Percentiles rank a stretch among this genome's conserved stretches.
Evolutionary conservation across 352 stramenopile species (phyloP).

Genomic region (Phytophthora brassicae): DNA sequence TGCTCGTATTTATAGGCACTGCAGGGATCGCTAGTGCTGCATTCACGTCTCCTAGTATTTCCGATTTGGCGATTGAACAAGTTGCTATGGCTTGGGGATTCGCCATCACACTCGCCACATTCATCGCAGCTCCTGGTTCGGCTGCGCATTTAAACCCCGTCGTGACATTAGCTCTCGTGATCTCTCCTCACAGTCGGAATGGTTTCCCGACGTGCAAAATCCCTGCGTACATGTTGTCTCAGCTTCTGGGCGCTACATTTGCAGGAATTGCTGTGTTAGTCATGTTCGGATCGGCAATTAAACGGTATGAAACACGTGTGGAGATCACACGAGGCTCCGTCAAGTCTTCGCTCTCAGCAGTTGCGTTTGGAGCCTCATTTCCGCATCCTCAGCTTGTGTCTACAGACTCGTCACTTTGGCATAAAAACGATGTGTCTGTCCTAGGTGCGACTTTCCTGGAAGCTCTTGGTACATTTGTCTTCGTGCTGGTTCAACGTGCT

Average conservation of each 20-base stretch:
- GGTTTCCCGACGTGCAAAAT: conserved; percentile 44
- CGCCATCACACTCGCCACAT: conserved; percentile 52
- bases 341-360: conserved; percentile 57
- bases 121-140: conserved; percentile 46
- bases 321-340: conserved; percentile 27
- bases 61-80: conserved; percentile 16
- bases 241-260: conserved; percentile 55
- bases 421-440: conserved; percentile 36
- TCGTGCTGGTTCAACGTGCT: conserved; percentile 64
- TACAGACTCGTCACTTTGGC: conserved; percentile 7
- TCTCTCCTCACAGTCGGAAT: conserved; percentile 34
- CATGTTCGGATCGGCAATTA: conserved; percentile 54
- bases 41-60: conserved; percentile 11
- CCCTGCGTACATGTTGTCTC: conserved; percentile 57
- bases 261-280: conserved; percentile 43
- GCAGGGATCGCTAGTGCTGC: conserved; percentile 24
- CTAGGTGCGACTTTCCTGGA: conserved; percentile 54
- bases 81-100: conserved; percentile 40
- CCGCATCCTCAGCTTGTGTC: conserved; percentile 49
- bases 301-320: conserved; percentile 48
- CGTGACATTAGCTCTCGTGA: conserved; percentile 52
- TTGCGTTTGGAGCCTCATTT: conserved; percentile 74
- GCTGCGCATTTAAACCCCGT: conserved; percentile 75
- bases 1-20: conserved; percentile 44
- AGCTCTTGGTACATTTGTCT: conserved; percentile 53